phyloP scores from a whole-genome alignment of 306 rosid genomes.

The Fagus crenata region DNA sequence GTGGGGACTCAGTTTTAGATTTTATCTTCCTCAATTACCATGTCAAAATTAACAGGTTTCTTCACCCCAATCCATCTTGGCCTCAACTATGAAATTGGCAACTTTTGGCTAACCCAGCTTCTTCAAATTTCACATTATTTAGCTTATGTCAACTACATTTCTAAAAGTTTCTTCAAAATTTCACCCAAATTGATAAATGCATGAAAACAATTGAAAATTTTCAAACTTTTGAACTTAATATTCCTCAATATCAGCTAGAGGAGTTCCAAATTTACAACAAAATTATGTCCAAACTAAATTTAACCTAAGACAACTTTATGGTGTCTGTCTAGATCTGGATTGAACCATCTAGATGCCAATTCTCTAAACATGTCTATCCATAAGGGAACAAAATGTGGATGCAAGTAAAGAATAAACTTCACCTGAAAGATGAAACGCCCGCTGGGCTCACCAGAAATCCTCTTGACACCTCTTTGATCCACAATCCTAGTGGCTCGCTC shows the following conservation, averaged over 20 bases:
- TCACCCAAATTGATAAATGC: background rate
- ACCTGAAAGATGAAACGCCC: constrained; percentile 89
- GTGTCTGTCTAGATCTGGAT: background rate
- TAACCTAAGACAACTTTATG: background rate
- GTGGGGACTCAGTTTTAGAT: background rate
- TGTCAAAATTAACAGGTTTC: background rate
- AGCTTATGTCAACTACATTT: background rate
- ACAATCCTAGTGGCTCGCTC: constrained; percentile 86
- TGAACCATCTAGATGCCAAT: background rate
- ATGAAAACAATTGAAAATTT: background rate
- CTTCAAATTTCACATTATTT: background rate
- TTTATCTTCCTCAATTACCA: background rate
- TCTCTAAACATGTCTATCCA: background rate
- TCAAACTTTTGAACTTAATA: background rate
- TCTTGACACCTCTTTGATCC: constrained; percentile 83
- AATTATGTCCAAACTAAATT: background rate
- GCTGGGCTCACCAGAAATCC: constrained; percentile 64
- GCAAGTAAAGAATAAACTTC: background rate
- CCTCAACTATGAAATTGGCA: background rate
- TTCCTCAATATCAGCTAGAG: background rate
- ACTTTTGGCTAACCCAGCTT: background rate
- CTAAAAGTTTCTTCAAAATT: background rate
- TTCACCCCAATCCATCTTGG: background rate
- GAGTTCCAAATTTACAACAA: background rate
- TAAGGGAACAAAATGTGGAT: background rate